Base-by-base conservation (phyloP, 2,329 filamentous ascomycete genomes). In the Hypoxylon sp. region DNA sequence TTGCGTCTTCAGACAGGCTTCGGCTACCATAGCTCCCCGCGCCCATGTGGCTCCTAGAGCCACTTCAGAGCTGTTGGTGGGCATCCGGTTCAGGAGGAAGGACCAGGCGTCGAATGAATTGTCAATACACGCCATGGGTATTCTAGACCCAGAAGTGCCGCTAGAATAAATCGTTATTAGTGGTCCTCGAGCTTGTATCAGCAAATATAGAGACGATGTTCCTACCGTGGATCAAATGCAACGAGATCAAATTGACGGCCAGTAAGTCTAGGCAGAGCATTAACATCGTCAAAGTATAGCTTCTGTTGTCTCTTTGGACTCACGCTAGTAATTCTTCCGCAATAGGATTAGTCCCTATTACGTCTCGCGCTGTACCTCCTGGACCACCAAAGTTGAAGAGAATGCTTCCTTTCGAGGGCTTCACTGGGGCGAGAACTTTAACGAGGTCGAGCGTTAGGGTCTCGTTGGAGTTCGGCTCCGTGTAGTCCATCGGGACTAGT, bases 321-420 rank as follows among this genome's bases (percentile, higher is more conserved):
- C 65, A 75, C 72, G 63, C 69, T 50, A 70, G 63, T n/a, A 75
- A 26, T 24, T 65, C 58, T 10, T 70, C 59, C 1, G 65, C 65
- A 8, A 71, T 31, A 0, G 64, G 47, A 4, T 65, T 53, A 3
- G 47, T 13, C 13, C 69, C 55, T 67, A 71, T 9, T 46, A 17
- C 8, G 35, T 61, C 26, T 48, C 67, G 55, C n/a, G 22, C 59
- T 13, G 57, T 55, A 26, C 58, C 64, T 10, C 79, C 80, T 0
- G 81, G 81, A 0, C 80, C 80, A 6, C 81, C 81, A 22, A 80
- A 80, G 68, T 83, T 82, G 55, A 80, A 74, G 2, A 83, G 65
- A 39, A 84, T 79, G 47, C 77, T 81, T 1, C 81, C 80, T 29
- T 78, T 77, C 1, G 72, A 74, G 0, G 78, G 77, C 35, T 76